phyloP scores from a whole-genome alignment of 202 grass and related monocot species.

The Sporobolus alterniflorus region DNA sequence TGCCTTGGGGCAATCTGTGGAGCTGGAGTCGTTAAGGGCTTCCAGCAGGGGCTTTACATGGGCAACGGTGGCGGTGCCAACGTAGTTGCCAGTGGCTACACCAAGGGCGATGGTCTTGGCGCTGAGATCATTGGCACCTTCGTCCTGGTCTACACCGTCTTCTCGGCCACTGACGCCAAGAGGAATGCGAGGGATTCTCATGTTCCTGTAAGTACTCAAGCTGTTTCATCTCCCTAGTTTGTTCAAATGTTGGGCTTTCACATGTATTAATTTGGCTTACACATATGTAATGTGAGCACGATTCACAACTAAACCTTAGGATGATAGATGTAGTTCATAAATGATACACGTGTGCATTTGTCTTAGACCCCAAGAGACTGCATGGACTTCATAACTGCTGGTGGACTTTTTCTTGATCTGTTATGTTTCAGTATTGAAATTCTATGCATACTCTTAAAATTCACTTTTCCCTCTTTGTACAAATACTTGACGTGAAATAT shows the following conservation, averaged over 20 bases:
- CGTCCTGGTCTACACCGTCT: slow-evolving; percentile 91
- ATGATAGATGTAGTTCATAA: too few species aligned
- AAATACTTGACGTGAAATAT: neutral
- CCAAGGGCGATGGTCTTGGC: slow-evolving; percentile 78
- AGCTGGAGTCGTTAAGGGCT: slow-evolving; percentile 93
- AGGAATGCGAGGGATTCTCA: slow-evolving; percentile 92
- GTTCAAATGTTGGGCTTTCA: neutral
- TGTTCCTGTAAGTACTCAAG: slow-evolving; percentile 73
- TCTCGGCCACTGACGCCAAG: slow-evolving; percentile 93
- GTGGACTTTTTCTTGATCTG: neutral
- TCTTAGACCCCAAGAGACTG: too few species aligned
- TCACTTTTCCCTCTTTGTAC: neutral
- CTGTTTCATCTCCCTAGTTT: neutral
- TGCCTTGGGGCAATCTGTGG: slow-evolving; percentile 93
- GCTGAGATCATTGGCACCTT: slow-evolving; percentile 95
- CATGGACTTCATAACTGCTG: neutral
- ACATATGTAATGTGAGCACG: neutral
- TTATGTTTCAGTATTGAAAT: neutral
- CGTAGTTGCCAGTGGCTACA: slow-evolving; percentile 70
- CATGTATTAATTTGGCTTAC: neutral
- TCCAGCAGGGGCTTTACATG: slow-evolving; percentile 76
- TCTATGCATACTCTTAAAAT: neutral
- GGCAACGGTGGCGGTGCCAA: slow-evolving; percentile 86
- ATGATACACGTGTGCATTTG: too few species aligned
- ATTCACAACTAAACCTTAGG: too few species aligned